Conservation (phyloP, 257 asterid species). For the Ehretia macrophylla region DNA sequence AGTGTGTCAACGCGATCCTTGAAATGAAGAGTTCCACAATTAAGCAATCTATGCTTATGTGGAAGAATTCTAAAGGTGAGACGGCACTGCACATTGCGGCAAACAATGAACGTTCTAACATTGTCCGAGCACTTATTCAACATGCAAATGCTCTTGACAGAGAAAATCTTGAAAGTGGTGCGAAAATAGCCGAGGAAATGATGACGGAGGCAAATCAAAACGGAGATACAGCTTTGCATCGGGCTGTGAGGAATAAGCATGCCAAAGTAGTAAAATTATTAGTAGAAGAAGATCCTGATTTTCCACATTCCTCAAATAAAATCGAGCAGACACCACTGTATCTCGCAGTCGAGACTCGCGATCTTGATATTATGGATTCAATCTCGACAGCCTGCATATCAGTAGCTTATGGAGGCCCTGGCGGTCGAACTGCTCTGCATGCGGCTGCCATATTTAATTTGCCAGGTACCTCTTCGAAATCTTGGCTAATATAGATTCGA, state of each 20-base stretch:
- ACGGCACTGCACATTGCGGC: constrained; percentile 5
- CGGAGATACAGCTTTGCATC: constrained; percentile 12
- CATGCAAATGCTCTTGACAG: not conserved
- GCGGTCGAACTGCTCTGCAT: constrained; percentile 6
- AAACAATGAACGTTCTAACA: not conserved
- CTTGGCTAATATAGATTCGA: too few relatives aligned
- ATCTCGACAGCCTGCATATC: not conserved
- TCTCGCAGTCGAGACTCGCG: constrained; percentile 7
- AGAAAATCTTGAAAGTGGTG: not conserved
- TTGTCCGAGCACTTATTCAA: not conserved
- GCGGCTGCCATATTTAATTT: constrained; percentile 3
- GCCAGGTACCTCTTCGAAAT: not conserved
- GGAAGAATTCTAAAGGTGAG: not conserved
- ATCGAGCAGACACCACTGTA: constrained; percentile 7
- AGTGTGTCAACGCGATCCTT: not conserved
- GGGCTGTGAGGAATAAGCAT: constrained; percentile 1
- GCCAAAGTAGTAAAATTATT: not conserved
- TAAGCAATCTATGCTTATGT: not conserved
- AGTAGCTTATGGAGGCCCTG: constrained; percentile 2
- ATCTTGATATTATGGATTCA: not conserved
- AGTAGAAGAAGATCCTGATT: not conserved
- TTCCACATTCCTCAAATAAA: not conserved
- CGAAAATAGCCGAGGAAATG: not conserved
- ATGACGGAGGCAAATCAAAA: not conserved
- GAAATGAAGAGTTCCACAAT: not conserved